Conservation (phyloP, 1,284 basidiomycete genomes). For the Boletus sp. region DNA sequence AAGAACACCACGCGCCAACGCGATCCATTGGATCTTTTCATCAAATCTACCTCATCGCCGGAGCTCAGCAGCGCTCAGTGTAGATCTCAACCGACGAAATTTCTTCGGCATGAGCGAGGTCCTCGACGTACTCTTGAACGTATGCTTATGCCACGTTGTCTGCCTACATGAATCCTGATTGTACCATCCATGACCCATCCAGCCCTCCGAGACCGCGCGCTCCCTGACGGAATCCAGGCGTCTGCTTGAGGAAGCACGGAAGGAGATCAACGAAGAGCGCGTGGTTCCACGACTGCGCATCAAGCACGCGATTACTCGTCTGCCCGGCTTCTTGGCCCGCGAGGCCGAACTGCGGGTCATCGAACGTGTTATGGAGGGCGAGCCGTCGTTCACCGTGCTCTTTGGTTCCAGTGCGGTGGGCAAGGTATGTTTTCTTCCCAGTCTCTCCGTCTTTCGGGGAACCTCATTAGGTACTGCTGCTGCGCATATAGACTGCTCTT, state of each 20-base stretch:
- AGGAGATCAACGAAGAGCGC: conserved; percentile 63
- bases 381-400: conserved; percentile 74
- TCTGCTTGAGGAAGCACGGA: conserved; percentile 69
- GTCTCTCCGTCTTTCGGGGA: conserved; percentile 1
- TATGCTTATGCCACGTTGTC: conserved; percentile 35
- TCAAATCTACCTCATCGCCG: conserved; percentile 61
- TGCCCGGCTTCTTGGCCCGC: conserved; percentile 70
- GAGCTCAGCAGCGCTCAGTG: conserved; percentile 53
- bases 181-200: conserved; percentile 11
- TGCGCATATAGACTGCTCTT: conserved; percentile 56
- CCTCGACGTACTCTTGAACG: conserved; percentile 69
- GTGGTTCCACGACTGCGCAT: conserved; percentile 64
- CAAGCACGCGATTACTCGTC: conserved; percentile 72
- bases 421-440: conserved; percentile 46
- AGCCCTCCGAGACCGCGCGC: conserved; percentile 75
- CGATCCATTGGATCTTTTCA: conserved; percentile 65
- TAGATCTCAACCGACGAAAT: conserved; percentile 58
- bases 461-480: conserved; percentile 5
- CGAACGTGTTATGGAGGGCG: conserved; percentile 59
- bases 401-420: conserved; percentile 80
- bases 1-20: conserved; percentile 32
- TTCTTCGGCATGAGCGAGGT: conserved; percentile 80
- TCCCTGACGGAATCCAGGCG: conserved; percentile 73
- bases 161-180: conserved; percentile 10
- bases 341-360: conserved; percentile 62